Evolutionary conservation across 164 flowering plant genomes (phyloP), one percentile per base, ranked within the genome.

Genomic region (Stephania yunnanensis): DNA sequence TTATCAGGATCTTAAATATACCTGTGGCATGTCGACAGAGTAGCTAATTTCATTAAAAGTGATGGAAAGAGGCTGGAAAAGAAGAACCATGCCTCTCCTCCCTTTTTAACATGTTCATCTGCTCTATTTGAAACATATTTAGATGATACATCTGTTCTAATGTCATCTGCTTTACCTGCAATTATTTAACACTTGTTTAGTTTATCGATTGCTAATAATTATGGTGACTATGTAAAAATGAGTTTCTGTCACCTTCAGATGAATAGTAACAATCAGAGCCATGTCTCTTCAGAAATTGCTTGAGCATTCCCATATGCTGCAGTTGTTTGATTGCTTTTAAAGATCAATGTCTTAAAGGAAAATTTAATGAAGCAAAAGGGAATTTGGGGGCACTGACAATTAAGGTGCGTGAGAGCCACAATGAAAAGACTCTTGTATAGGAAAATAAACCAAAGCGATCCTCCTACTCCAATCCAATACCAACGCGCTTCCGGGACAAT

Each of bases 81-180:
- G 90, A 77, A 87, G 91, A 77, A 87, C 83, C 92, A 91, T 90
- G 76, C 91, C 93, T 68, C 19, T 20, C 46, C 85, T 86, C 76
- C 53, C 75, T 15, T 72, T 19, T 45, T 71, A 50, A 67, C 77
- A 55, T 71, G 72, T 25, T 53, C 73, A 25, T 36, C 4, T 31
- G 42, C 15, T 71, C 83, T 72, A 46, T 73, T 10, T 13, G 81
- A 74, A 73, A 73, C 66, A 6, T 80, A 68, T 20, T 69, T 53
- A 8, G 78, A 80, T 52, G 81, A 75, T 29, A 71, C n/a, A 53
- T 73, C 77, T 36, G 50, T 78, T 55, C 52, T 78, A 68, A 31
- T 73, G 65, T 77, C 79, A 20, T 77, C 75, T 31, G 50, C 75
- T 46, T 66, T 29, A 31, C 67, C 81, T 80, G 79, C 79, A 81